phyloP scores from a whole-genome alignment of 148 eudicot genomes.

The Chenopodium formosanum region DNA sequence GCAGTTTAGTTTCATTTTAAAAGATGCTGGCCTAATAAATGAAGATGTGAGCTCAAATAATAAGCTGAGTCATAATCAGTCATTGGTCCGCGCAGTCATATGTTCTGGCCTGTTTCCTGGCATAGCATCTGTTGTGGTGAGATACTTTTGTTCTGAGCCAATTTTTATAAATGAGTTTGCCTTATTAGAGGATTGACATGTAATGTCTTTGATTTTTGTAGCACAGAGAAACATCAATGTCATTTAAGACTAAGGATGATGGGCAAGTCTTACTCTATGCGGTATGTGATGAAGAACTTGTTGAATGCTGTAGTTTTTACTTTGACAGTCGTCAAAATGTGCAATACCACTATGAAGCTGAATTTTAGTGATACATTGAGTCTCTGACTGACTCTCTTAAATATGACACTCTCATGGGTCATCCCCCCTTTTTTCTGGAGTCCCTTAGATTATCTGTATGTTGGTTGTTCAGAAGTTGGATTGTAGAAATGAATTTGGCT shows the following conservation, averaged over 20 bases:
- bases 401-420: neutral
- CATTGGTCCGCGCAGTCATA: conserved; percentile 95
- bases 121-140: conserved; percentile 94
- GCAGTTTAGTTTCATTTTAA: conserved; percentile 80
- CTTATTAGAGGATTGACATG: conserved; percentile 14
- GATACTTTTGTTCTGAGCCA: conserved; percentile 24
- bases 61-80: conserved; percentile 84
- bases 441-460: neutral
- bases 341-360: neutral
- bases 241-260: conserved; percentile 99
- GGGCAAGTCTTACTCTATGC: conserved; percentile 93
- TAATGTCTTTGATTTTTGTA: conserved; percentile 37
- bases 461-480: neutral
- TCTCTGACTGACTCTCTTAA: neutral
- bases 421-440: neutral
- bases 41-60: conserved; percentile 64
- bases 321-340: neutral
- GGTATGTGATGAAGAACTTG: conserved; percentile 44
- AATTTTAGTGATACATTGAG: neutral
- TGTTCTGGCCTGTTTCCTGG: conserved; percentile 99
- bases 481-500: neutral
- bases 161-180: neutral
- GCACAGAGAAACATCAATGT: conserved; percentile 99
- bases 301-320: neutral
- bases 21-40: conserved; percentile 78